Base-by-base conservation (phyloP, 805 yeast genomes). In the Saccharomycopsis vini region DNA sequence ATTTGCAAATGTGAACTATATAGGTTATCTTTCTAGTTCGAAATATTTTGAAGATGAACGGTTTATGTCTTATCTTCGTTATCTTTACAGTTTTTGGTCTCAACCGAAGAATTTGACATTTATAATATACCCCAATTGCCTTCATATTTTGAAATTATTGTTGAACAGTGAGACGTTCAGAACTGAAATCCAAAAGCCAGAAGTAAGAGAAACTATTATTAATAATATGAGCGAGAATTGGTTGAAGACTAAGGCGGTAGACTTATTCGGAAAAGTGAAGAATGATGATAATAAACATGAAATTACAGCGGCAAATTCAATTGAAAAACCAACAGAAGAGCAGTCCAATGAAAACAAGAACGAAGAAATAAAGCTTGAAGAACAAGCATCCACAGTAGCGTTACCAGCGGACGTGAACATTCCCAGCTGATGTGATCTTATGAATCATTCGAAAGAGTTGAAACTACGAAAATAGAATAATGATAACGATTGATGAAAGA, bases 41-140 rank as follows among this genome's bases (percentile, higher is more conserved):
- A 78, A 80, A 43, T 77, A 75, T 55, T 63, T 83, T 26, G 76
- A 75, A 42, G 79, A 79, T 54, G 73, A 68, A 18, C 69, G 69
- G 44, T 83, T 83, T 52, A 60, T 84, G 23, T 71, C 73, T 44
- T 83, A 83, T 56, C 64, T 83, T 44, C 64, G 73, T n/a, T 83
- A 83, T 57, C 67, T 83, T 44, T 45, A 49, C 38, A 81, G 76
- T 52, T 83, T 84, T 64, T 83, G 94, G 94, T 67, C 78, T 44
- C 55, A 66, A 38, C 85, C 86, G 3, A 70, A 77, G 50, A 79
- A 79, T 53, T 69, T 85, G 29, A 71, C 72, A 54, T 79, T 68
- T 56, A 59, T 83, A 42, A 83, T 81, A 53, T 68, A 80, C 56
- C 94, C 94, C 5, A 79, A 83, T 57, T 82, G 92, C 58, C 63